Base-by-base conservation (phyloP, 352 stramenopile species). In the Phytopythium litorale region DNA sequence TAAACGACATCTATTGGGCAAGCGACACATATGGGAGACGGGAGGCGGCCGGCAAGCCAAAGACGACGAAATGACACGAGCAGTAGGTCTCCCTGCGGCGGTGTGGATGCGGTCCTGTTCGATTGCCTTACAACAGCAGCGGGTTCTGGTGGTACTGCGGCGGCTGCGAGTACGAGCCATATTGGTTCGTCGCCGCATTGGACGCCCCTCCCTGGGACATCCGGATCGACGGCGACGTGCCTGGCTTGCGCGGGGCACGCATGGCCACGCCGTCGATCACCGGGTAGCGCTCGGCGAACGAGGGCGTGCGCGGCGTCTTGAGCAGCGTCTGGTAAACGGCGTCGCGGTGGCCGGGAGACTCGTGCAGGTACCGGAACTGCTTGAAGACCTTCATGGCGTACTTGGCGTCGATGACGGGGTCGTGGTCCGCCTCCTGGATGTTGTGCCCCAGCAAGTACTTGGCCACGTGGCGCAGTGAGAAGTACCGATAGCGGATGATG, bases 381-480 rank as follows among this genome's bases (percentile, higher is more conserved):
- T 92, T 92, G 69, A 96, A 92, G 56, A 96, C 74, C 75, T 92
- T 92, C 87, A 96, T 96, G n/a, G 87, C 84, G 64, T 92, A 93
- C 35, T 82, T 81, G 57, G 87, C 87, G 57, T 96, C 87, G 48
- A 93, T 92, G 28, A 96, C 84, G 0, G 87, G 84, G 61, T 96
- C 83, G 64, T 96, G 87, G 64, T 93, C 81, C 5, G 77, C 77
- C 62, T 93, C 84, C 74, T 94, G 85, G 60, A 94, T 94, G 32
- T 91, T 76, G 56, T 90, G 73, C 9, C 83, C 84, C 28, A 96
- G 73, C 54, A 93, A 59, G 52, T 92, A 88, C 63, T 93, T 94
- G 46, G 83, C 87, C 19, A 94, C 81, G 65, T 96, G 87, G 4
- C 85, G 83, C 45, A 94, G 63, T 25, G 83, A 92, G 67, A 96